These are phyloP conservation scores for Penicillium brevicompactum DNA, from an alignment of 2,329 filamentous ascomycete species.

Conservation along the genomic window DNA sequence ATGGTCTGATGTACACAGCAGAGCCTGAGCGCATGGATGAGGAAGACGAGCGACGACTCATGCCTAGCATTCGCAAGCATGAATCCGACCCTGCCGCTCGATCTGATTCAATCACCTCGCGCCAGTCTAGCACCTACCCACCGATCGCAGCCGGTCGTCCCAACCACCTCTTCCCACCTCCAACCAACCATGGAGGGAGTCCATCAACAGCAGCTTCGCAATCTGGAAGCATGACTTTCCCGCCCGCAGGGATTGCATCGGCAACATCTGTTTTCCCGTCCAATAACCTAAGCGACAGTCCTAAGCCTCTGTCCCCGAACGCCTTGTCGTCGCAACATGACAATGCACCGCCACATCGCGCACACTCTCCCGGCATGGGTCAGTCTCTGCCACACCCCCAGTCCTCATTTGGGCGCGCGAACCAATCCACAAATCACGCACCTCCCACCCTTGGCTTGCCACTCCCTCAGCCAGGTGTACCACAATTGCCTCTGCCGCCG, in stretches of 20 bases:
- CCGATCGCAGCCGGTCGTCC: slow-evolving; percentile 61
- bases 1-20: slow-evolving; percentile 60
- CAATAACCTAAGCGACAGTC: slow-evolving; percentile 78
- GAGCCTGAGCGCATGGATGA: slow-evolving; percentile 54
- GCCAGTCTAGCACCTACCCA: slow-evolving; percentile 75
- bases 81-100: slow-evolving; percentile 57
- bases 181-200: slow-evolving; percentile 58
- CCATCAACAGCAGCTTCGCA: slow-evolving; percentile 58
- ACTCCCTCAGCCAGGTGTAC: slow-evolving; percentile 40
- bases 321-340: slow-evolving; percentile 42
- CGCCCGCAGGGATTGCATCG: slow-evolving; percentile 40
- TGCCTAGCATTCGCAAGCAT: slow-evolving; percentile 77
- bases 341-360: slow-evolving; percentile 42
- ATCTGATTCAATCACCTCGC: slow-evolving; percentile 59
- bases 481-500: slow-evolving; percentile 48
- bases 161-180: slow-evolving; percentile 63
- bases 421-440: slow-evolving; percentile 27
- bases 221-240: slow-evolving; percentile 41
- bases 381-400: slow-evolving; percentile 45
- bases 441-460: slow-evolving; percentile 36
- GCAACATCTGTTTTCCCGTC: slow-evolving; percentile 69
- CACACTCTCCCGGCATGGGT: slow-evolving; percentile 46
- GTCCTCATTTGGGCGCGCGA: slow-evolving; percentile 31
- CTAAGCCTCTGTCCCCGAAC: slow-evolving; percentile 70
- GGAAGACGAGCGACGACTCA: slow-evolving; percentile 49